These are phyloP conservation scores for Arthrinium phaeospermum DNA, from an alignment of 2,329 filamentous ascomycete genomes.

Conservation along the genomic window DNA sequence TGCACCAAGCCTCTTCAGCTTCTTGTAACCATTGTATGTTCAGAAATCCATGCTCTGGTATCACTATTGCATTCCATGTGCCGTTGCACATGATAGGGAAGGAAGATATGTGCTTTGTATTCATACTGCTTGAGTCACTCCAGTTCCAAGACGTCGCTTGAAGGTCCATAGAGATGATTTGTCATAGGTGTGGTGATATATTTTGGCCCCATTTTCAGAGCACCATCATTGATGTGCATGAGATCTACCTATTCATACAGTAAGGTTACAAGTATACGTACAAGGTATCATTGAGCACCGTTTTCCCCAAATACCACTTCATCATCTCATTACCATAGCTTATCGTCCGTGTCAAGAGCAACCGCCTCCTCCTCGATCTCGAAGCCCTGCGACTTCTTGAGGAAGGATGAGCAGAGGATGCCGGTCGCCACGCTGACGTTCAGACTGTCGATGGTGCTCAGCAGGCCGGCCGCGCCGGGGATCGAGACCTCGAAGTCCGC, in stretches of 20 bases:
- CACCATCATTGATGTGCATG: neutral
- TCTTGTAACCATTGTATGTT: neutral
- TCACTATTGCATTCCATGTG: neutral
- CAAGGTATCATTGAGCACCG: neutral
- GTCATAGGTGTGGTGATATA: neutral
- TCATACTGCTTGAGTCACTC: neutral
- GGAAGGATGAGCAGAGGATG: constrained; percentile 74
- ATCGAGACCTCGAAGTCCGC: constrained; percentile 74
- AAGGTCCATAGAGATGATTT: neutral
- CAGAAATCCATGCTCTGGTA: no score
- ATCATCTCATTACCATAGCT: constrained; percentile 19
- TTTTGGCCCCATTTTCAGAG: neutral
- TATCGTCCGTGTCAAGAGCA: constrained; percentile 1
- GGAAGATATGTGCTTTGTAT: neutral
- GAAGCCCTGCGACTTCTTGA: constrained; percentile 43
- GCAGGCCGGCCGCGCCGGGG: constrained; percentile 54
- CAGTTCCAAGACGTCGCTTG: neutral
- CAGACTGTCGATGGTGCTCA: constrained; percentile 78
- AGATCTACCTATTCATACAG: neutral
- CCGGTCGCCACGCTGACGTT: constrained; percentile 92
- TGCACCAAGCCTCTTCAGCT: neutral
- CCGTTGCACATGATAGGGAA: neutral
- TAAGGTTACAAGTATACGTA: neutral
- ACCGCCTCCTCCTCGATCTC: constrained; percentile 7
- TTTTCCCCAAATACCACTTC: neutral